Evolutionary conservation across 768 basidiomycete genomes (phyloP), one percentile per base, ranked within the genome.

Genomic region (Pleurotus djamor): DNA sequence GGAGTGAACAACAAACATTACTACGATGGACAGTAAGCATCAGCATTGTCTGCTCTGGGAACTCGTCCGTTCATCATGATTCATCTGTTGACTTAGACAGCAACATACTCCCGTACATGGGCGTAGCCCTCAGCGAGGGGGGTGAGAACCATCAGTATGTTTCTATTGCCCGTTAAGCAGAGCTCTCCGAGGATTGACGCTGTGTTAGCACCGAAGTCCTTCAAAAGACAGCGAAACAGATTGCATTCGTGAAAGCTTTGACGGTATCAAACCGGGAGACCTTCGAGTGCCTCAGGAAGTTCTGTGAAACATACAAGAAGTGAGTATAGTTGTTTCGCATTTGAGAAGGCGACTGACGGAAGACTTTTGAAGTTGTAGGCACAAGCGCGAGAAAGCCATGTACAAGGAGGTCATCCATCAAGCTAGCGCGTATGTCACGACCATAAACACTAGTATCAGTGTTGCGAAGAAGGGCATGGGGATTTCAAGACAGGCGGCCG

Each of bases 231-330:
- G 35, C 54, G 10, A 5, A 38, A 32, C 54, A 55, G 17, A 41
- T 34, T 16, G 54, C 12, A 4, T 37, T 44, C 9, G 54, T 55
- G 13, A 12, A 43, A 8, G 54, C 54, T 14, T 32, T 55, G 16
- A 55, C 54, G 28, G 44, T 28, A 34, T 55, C 54, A 17, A 55
- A 55, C 17, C 54, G 33, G 7, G 41, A 55, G 44, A 55, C 54
- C 21, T 55, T 55, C 38, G 54, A 55, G 35, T 55, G 54, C 37
- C 38, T 55, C 14, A 55, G 44, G 33, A 41, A 43, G 13, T 44
- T 55, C 38, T 55, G 54, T 41, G 54, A 55, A 41, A 55, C 41
- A 43, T 55, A 55, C 54, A 55, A 32, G 54, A 43, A 55, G 10
- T 41, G 4, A 41, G 38, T n/a, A 10, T n/a, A 47, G 13, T 47